phyloP scores from a whole-genome alignment of 257 asterid species.

The Salvia rosmarinus region DNA sequence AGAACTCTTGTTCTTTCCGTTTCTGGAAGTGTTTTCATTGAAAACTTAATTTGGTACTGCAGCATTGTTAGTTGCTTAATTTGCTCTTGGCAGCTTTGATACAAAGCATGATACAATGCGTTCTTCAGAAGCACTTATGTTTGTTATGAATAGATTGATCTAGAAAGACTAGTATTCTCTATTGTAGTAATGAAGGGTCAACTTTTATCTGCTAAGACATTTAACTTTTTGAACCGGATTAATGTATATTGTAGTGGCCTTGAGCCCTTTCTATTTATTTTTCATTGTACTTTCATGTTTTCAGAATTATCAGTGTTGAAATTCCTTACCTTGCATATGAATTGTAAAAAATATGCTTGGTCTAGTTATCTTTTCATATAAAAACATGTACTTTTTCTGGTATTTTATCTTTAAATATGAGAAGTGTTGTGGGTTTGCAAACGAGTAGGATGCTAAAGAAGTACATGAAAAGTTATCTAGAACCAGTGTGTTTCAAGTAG shows the following conservation, averaged over 20 bases:
- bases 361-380: neutral
- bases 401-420: neutral
- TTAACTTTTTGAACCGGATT: neutral
- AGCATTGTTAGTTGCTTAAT: neutral
- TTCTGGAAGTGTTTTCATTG: conserved; percentile 5
- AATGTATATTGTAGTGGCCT: conserved; percentile 1
- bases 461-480: neutral
- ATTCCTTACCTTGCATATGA: neutral
- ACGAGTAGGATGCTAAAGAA: neutral
- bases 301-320: neutral
- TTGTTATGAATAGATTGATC: conserved; percentile 1
- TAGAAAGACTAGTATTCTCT: neutral
- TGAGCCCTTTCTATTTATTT: neutral
- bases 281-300: neutral
- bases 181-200: neutral
- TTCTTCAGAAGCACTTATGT: neutral
- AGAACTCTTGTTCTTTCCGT: neutral
- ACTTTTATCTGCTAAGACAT: neutral
- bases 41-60: neutral
- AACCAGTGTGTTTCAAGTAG: neutral
- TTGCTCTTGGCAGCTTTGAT: neutral
- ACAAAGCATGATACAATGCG: neutral
- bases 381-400: neutral
- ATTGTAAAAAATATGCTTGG: neutral
- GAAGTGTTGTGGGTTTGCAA: neutral